phyloP scores from a whole-genome alignment of 2,329 filamentous ascomycete species.

The Talaromyces amestolkiae region DNA sequence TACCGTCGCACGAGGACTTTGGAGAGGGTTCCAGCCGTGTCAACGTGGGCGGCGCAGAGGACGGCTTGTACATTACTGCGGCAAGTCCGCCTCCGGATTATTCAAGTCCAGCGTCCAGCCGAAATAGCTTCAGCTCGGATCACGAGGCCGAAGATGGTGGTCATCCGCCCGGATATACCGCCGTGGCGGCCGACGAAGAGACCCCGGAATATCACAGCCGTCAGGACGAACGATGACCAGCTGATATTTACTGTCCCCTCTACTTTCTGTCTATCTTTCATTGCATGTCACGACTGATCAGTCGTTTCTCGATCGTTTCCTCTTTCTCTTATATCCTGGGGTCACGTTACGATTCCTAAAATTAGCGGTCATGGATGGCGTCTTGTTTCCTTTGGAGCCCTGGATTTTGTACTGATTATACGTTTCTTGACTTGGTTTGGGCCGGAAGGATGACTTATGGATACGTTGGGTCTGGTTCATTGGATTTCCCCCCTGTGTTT shows the following conservation, averaged over 20 bases:
- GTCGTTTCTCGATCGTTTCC: not conserved
- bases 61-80: conserved; percentile 23
- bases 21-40: conserved; percentile 66
- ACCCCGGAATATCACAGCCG: conserved; percentile 14
- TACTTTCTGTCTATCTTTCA: not conserved
- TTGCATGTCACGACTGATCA: not conserved
- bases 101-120: conserved; percentile 56
- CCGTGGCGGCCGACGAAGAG: conserved; percentile 54
- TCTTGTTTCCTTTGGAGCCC: conserved; percentile 23
- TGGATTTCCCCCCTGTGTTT: not conserved
- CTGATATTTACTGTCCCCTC: not conserved
- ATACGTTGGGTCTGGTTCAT: conserved; percentile 1
- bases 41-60: conserved; percentile 25
- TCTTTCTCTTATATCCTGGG: not conserved
- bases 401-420: not conserved
- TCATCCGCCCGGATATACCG: conserved; percentile 81
- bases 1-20: conserved; percentile 64
- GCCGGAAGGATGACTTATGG: conserved; percentile 11
- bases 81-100: conserved; percentile 45
- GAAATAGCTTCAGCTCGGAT: conserved; percentile 47
- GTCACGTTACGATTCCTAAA: conserved; percentile 14
- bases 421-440: conserved; percentile 22
- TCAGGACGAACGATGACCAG: conserved; percentile 14
- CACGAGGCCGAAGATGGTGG: conserved; percentile 40
- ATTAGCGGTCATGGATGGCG: conserved; percentile 34